Evolutionary conservation across 179 eudicot genomes (phyloP).

Genomic region (Spergularia azorica): DNA sequence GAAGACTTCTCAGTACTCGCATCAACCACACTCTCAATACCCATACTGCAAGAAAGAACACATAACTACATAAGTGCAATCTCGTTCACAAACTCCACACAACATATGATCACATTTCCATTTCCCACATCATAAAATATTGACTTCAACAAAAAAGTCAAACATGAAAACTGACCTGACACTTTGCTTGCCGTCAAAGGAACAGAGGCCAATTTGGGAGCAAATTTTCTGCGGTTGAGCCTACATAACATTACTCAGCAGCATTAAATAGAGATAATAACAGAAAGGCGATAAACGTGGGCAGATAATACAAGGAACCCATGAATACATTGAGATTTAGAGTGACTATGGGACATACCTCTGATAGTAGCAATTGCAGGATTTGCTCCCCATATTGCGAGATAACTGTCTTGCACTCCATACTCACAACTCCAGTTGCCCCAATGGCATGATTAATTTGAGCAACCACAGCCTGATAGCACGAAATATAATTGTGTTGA

Average conservation of each 20-base stretch:
- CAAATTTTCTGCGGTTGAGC: conserved; percentile 42
- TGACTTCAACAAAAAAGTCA: too few relatives aligned
- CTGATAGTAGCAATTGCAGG: conserved; percentile 35
- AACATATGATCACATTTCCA: background rate
- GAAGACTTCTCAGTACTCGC: conserved; percentile 43
- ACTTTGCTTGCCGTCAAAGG: conserved; percentile 37
- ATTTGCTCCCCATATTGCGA: conserved; percentile 44
- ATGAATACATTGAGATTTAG: background rate
- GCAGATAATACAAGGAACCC: background rate
- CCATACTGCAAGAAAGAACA: conserved; percentile 42
- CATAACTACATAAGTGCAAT: background rate
- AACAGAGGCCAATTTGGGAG: conserved; percentile 47
- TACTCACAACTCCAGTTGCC: conserved; percentile 45
- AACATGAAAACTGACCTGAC: conserved; percentile 37
- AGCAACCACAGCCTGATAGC: conserved; percentile 41
- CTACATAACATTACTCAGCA: conserved; percentile 19
- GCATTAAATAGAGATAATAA: background rate
- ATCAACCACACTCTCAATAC: conserved; percentile 81
- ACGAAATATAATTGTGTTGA: background rate
- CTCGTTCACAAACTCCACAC: background rate
- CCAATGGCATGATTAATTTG: conserved; percentile 57
- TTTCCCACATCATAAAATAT: background rate
- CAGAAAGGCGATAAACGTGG: background rate
- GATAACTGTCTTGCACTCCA: conserved; percentile 52
- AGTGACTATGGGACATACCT: conserved; percentile 28